These are phyloP conservation scores for Paecilomyces sp. DNA, from an alignment of 2,329 filamentous ascomycete species.

Conservation along the genomic window DNA sequence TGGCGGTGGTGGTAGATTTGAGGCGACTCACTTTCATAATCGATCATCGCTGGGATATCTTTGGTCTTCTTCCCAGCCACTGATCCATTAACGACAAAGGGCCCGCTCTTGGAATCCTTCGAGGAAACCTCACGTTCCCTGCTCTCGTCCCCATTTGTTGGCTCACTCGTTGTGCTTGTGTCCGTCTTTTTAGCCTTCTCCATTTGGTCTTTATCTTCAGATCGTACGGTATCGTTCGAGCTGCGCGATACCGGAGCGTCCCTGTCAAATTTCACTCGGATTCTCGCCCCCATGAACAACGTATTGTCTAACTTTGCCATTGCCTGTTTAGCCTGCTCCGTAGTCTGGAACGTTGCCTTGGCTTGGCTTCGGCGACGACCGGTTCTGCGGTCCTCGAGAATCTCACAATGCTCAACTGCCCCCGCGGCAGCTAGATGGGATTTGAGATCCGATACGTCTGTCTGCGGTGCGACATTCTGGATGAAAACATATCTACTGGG, in stretches of 20 bases:
- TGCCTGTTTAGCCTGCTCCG: constrained; percentile 29
- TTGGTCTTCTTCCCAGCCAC: constrained; percentile 12
- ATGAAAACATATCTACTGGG: constrained; percentile 13
- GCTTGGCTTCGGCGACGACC: constrained; percentile 16
- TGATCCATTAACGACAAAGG: constrained; percentile 28
- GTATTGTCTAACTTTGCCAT: constrained; percentile 25
- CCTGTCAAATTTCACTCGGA: constrained; percentile 26
- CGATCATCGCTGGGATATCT: not conserved
- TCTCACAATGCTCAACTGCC: constrained; percentile 24
- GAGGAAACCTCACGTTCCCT: not conserved
- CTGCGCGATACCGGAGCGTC: constrained; percentile 5
- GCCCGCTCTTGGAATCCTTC: constrained; percentile 13
- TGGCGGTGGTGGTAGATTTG: not conserved
- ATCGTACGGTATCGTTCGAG: constrained; percentile 2
- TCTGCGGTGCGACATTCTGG: constrained; percentile 19
- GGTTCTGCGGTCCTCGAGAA: constrained; percentile 17
- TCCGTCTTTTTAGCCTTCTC: not conserved
- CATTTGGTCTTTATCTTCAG: not conserved
- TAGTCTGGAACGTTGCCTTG: constrained; percentile 22
- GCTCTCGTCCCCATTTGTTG: not conserved
- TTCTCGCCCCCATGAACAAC: constrained; percentile 23
- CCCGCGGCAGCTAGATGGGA: constrained; percentile 21
- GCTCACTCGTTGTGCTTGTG: not conserved
- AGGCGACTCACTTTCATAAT: constrained; percentile 7
- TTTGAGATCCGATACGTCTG: constrained; percentile 21